Base-by-base conservation (phyloP, 305 asterid species). In the Rubia peregrina region DNA sequence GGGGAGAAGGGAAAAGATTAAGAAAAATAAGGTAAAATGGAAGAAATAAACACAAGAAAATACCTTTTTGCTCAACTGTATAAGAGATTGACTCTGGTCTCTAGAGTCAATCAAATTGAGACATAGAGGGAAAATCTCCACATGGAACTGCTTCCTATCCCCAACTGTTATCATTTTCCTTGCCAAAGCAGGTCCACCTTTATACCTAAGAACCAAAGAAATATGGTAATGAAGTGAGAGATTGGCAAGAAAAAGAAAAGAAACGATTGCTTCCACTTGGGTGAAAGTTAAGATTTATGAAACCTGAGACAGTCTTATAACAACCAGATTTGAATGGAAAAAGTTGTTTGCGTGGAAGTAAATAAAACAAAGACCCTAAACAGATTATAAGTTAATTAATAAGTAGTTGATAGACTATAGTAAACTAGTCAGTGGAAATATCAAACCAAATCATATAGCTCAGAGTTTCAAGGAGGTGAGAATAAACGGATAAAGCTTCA, bases 161-260 rank as follows among this genome's bases (percentile, higher is more conserved):
- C 99, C 97, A 67, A 82, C 83, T 51, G 87, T 83, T 67, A 94
- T 94, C 96, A 91, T 88, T 78, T 85, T 86, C 71, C 98, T 81
- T 11, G 86, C 87, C 77, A 93, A 75, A 3, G 84, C 83, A 17
- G 98, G 98, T 67, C 98, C 98, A 67, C 98, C 98, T 80, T 83
- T 86, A 77, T 93, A 93, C 98, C 98, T 93, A 75, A 33, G 53
- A 67, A 65, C 59, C 70, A 69, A 46, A 55, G 65, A 5, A 62
- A 19, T 43, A 26, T 40, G 9, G 22, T 51, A 41, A 55, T 65
- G 40, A 44, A 9, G 19, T n/a, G 13, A 63, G 12, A 56, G 17
- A 22, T 60, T 68, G 19, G 63, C 42, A 7, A 17, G 19, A 33
- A 26, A n/a, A n/a, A n/a, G 33, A 30, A 30, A 30, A 30, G 33